Evolutionary conservation across 2,329 filamentous ascomycete species (phyloP).

Genomic region (Atkinsonella texensis): DNA sequence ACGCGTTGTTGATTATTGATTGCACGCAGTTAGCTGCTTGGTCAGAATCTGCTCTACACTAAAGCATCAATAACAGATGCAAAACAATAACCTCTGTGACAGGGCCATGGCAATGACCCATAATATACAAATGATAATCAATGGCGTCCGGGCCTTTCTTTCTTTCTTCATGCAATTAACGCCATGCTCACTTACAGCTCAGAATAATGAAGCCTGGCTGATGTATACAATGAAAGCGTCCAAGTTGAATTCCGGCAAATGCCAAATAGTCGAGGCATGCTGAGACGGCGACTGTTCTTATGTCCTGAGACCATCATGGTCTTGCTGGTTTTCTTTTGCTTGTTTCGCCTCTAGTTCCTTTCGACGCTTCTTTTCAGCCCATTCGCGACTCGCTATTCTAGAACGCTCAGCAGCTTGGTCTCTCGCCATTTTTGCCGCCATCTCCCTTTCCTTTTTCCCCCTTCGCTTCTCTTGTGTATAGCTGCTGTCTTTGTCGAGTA

Average conservation of each 20-base stretch:
- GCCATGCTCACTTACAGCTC: neutral
- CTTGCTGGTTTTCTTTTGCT: constrained; percentile 5
- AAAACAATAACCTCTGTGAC: neutral
- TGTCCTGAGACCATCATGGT: neutral
- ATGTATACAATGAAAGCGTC: neutral
- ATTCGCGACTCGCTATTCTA: constrained; percentile 45
- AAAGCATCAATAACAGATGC: neutral
- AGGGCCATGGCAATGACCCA: neutral
- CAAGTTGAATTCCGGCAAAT: neutral
- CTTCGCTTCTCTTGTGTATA: constrained; percentile 34
- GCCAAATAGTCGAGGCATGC: neutral
- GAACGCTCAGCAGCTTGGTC: constrained; percentile 51
- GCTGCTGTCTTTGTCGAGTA: constrained; percentile 40
- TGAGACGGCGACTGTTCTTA: neutral
- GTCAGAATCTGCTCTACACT: neutral
- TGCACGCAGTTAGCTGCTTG: no score
- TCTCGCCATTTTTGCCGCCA: constrained; percentile 39
- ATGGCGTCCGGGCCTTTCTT: neutral
- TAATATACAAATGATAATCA: neutral
- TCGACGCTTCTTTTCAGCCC: constrained; percentile 46
- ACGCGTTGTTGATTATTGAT: neutral
- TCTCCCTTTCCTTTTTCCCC: constrained; percentile 43
- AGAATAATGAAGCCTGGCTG: neutral
- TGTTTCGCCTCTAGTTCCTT: constrained; percentile 20
- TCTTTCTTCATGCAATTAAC: neutral